These are phyloP conservation scores for Neolecta irregularis DNA, from an alignment of 1,139 yeast genomes.

Conservation along the genomic window DNA sequence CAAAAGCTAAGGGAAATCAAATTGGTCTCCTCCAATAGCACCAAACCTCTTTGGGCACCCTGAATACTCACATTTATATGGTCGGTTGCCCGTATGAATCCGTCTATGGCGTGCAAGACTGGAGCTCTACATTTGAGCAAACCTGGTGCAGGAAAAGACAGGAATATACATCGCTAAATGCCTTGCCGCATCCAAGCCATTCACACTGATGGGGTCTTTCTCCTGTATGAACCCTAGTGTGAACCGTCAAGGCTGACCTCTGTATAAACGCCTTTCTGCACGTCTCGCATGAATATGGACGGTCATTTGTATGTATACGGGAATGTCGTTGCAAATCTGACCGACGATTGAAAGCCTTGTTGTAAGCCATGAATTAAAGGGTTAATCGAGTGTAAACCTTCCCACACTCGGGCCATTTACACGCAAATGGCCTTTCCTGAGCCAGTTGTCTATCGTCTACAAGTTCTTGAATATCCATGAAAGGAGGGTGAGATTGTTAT, in stretches of 20 bases:
- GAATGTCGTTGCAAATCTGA: slow-evolving; percentile 29
- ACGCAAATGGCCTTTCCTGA: slow-evolving; percentile 71
- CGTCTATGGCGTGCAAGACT: slow-evolving; percentile 29
- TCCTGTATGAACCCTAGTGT: slow-evolving; percentile 76
- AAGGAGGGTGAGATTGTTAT: no score
- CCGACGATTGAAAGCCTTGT: slow-evolving; percentile 24
- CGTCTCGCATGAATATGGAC: slow-evolving; percentile 64
- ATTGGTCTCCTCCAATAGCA: no score
- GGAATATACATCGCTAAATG: no score
- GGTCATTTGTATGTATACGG: slow-evolving; percentile 31
- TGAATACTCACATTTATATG: slow-evolving; percentile 54
- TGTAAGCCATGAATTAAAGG: slow-evolving; percentile 10
- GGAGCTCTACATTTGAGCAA: slow-evolving; percentile 26
- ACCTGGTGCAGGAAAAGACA: slow-evolving; percentile 7
- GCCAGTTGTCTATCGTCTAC: slow-evolving; percentile 77
- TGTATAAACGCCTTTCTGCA: slow-evolving; percentile 62
- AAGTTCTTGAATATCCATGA: no score
- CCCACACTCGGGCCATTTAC: slow-evolving; percentile 72
- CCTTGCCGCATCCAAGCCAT: slow-evolving; percentile 17
- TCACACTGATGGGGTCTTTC: slow-evolving; percentile 76
- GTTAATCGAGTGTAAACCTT: slow-evolving; percentile 18
- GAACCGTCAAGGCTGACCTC: slow-evolving; percentile 42
- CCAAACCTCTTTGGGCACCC: slow-evolving; percentile 53
- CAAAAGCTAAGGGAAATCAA: slow-evolving; percentile 8
- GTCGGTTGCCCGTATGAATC: slow-evolving; percentile 37